These are phyloP conservation scores for Fusarium succisae DNA, from an alignment of 2,329 filamentous ascomycete genomes.

Conservation along the genomic window DNA sequence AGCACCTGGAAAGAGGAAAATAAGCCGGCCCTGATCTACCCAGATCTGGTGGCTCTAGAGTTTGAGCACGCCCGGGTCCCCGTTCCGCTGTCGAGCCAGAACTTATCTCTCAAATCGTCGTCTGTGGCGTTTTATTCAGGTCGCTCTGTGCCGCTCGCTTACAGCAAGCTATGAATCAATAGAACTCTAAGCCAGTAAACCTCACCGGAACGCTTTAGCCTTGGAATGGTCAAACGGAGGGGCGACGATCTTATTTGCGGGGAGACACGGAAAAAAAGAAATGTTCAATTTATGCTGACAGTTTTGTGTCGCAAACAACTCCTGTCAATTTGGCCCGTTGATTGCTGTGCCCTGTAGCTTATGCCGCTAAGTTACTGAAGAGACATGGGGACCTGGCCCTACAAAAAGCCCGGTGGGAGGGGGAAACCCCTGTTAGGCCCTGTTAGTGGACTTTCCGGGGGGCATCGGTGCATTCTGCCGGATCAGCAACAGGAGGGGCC, in stretches of 20 bases:
- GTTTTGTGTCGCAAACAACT: neutral
- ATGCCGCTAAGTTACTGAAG: neutral
- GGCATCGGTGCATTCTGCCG: slow-evolving; percentile 14
- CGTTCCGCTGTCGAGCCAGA: neutral
- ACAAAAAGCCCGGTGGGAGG: neutral
- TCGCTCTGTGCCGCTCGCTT: neutral
- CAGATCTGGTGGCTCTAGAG: slow-evolving; percentile 6
- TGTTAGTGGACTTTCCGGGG: neutral
- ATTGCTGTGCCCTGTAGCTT: neutral
- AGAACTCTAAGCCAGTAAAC: neutral
- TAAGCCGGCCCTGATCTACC: neutral
- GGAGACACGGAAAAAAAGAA: neutral
- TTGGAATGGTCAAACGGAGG: neutral
- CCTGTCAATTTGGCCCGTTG: neutral
- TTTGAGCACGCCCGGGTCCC: neutral
- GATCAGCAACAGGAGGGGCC: slow-evolving; percentile 6
- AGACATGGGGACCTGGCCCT: neutral
- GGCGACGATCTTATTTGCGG: neutral
- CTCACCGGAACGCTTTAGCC: neutral
- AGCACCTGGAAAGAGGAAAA: neutral
- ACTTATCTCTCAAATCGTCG: neutral
- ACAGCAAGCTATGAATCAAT: neutral
- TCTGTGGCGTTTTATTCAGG: neutral
- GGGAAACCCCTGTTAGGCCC: neutral
- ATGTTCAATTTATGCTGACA: neutral